Base-by-base conservation (phyloP, 768 basidiomycete genomes). In the Porpolomopsis calyptriformis region DNA sequence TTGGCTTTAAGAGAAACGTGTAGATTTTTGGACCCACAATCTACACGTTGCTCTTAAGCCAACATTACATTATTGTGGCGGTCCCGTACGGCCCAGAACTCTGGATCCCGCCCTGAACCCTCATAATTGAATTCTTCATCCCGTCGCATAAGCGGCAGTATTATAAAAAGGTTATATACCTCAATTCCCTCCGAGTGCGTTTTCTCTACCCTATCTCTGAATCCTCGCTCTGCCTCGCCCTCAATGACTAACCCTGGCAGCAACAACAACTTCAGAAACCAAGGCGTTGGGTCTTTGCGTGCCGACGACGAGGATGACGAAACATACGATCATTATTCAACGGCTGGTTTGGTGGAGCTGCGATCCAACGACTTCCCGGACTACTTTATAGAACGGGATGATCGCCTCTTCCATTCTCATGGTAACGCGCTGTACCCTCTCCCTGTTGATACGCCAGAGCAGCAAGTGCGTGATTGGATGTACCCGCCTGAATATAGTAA, bases 371-470 rank as follows among this genome's bases (percentile, higher is more conserved):
- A 85, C 2, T 78, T 82, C 52, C 76, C 79, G 0, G 43, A 35
- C 10, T 78, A 77, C 63, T 87, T 86, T 52, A 53, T 53, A 25
- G 78, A 85, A 51, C 64, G 67, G 5, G 66, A 70, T 52, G 76
- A 71, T 25, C 71, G 82, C 29, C 76, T 85, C 59, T 87, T 79
- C 63, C 78, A 79, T 67, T 80, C 80, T 55, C 74, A 77, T 66
- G 64, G 66, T 61, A 63, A 55, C 51, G 71, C 75, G 37, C 79
- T 78, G 40, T 89, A 88, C 58, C 78, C 79, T 10, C 64, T 89
- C 40, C 86, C 86, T 36, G 78, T 79, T 4, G 85, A 89, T 60
- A 69, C 72, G 14, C 67, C 66, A 4, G 86, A 89, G 60, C 80
- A 81, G 57, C 63, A 72, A 60, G 86, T 87, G 58, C 27, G 73